Base-by-base conservation (phyloP, 2,329 filamentous ascomycete species). In the Phoma sp. region DNA sequence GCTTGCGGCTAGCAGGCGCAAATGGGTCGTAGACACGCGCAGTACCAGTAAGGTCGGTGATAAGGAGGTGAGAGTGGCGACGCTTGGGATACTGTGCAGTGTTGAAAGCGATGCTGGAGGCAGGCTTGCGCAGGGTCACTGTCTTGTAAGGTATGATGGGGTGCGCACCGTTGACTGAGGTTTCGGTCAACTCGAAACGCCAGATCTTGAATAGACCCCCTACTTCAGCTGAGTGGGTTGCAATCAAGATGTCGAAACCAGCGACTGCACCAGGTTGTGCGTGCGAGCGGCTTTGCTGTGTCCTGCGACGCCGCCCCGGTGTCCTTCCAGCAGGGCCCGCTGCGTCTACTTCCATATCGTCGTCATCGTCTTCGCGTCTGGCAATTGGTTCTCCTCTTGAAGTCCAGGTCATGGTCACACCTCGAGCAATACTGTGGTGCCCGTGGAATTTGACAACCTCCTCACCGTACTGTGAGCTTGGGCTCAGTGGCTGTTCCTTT, bases 21-120 rank as follows among this genome's bases (percentile, higher is more conserved):
- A 84, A 79, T 24, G 80, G 81, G 47, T 85, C 82, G 62, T 84
- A 85, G 11, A 87, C 75, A 47, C 84, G 83, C 25, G 84, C 81
- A 37, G 76, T 78, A 5, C 85, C 84, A n/a, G 75, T 77, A 1
- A 77, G 68, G 51, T 86, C 83, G 1, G 80, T 77, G 6, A 87
- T 73, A 7, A 88, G 75, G 9, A 87, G 68, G 39, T 81, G 79
- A 0, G 81, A 79, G 66, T 85, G 82, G 10, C 81, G 78, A 24
- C 73, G 68, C 23, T 80, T 80, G 4, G 83, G 82, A 59, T 80
- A 82, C 35, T 77, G 69, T 6, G 80, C 79, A 11, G 81, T 78
- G 53, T 80, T 85, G 74, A 86, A 86, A 1, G 76, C 67, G 39
- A 86, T 75, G 4, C 74, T 79, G 47, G 78, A 76, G 24, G 82